A percentile compares a stretch with the other conserved stretches of the same genome.
Evolutionary conservation across 1,284 basidiomycete species (phyloP).

Genomic region (Pseudozyma tsukubaensis): DNA sequence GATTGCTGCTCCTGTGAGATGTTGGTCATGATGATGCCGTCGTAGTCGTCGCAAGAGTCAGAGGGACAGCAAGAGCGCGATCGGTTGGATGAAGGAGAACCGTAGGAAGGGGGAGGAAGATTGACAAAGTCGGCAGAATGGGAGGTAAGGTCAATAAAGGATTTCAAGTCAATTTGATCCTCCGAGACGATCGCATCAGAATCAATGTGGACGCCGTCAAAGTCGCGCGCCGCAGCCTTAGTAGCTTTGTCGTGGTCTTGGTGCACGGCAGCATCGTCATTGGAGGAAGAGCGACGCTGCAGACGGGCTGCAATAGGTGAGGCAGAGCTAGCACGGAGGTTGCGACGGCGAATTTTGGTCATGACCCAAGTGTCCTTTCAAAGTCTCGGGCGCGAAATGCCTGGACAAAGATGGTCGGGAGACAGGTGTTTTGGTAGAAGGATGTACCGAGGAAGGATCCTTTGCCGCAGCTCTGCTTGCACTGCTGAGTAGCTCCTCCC

Average conservation of each 20-base stretch:
- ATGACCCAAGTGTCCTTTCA: constrained; percentile 1
- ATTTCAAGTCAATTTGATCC: constrained; percentile 24
- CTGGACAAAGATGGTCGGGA: neutral
- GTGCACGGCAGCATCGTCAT: neutral
- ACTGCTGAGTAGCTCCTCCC: too few relatives aligned
- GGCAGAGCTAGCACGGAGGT: constrained; percentile 20
- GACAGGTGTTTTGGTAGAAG: neutral
- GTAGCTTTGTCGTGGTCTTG: neutral
- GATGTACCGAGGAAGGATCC: too few relatives aligned
- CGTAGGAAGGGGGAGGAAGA: constrained; percentile 28
- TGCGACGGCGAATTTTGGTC: constrained; percentile 39
- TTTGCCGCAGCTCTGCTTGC: too few relatives aligned
- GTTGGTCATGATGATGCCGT: neutral
- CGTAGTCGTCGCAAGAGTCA: constrained; percentile 5
- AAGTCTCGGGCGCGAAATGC: neutral
- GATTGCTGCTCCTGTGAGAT: constrained; percentile 63
- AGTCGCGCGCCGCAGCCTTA: neutral
- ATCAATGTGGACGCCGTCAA: constrained; percentile 8
- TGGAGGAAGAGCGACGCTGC: neutral
- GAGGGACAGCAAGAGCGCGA: constrained; percentile 66
- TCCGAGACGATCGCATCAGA: constrained; percentile 6
- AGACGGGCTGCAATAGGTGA: constrained; percentile 2
- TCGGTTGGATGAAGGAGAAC: neutral
- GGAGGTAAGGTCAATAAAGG: constrained; percentile 36
- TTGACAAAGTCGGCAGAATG: constrained; percentile 25